Conservation (phyloP, 352 stramenopile species). For the Phytophthora brassicae region DNA sequence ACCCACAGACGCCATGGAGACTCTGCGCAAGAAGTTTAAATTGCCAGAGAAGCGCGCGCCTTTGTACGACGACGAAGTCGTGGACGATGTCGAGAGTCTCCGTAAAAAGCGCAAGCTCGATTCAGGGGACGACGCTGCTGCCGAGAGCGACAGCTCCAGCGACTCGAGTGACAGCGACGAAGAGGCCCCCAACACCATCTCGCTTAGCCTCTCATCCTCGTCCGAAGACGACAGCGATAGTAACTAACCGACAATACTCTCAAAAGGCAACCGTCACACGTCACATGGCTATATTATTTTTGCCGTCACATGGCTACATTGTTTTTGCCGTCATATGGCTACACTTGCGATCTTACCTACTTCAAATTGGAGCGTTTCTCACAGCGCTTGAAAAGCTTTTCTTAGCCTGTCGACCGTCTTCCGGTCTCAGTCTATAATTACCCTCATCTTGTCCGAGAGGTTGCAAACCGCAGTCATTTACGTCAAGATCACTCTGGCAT, state of each 20-base stretch:
- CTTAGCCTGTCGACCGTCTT: background rate
- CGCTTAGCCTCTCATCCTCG: constrained; percentile 71
- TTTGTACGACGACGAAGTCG: constrained; percentile 76
- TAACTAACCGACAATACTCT: constrained; percentile 42
- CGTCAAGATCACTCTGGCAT: constrained; percentile 26
- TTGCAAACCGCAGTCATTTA: too few species aligned
- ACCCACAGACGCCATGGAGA: constrained; percentile 72
- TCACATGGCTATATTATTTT: constrained; percentile 6
- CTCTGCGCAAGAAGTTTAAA: constrained; percentile 81
- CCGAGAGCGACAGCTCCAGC: constrained; percentile 50
- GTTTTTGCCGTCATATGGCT: constrained; percentile 1
- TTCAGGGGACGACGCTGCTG: constrained; percentile 40
- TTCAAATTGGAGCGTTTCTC: too few species aligned
- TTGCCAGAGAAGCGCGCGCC: constrained; percentile 64
- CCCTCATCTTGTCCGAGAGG: background rate
- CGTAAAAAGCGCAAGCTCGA: constrained; percentile 74
- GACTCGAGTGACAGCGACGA: constrained; percentile 62
- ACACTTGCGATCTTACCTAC: too few species aligned
- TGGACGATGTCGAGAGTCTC: constrained; percentile 65
- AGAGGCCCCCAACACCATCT: constrained; percentile 64
- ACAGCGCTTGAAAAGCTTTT: background rate
- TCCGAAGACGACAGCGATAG: constrained; percentile 65
- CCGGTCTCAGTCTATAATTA: constrained; percentile 26
- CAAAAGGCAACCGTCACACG: too few species aligned
- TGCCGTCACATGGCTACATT: constrained; percentile 4